Percentiles rank a stretch among this genome's conserved stretches.
These are phyloP conservation scores for Eimeria acervulina DNA, from an alignment of 169 alveolate genomes.

Conservation along the genomic window DNA sequence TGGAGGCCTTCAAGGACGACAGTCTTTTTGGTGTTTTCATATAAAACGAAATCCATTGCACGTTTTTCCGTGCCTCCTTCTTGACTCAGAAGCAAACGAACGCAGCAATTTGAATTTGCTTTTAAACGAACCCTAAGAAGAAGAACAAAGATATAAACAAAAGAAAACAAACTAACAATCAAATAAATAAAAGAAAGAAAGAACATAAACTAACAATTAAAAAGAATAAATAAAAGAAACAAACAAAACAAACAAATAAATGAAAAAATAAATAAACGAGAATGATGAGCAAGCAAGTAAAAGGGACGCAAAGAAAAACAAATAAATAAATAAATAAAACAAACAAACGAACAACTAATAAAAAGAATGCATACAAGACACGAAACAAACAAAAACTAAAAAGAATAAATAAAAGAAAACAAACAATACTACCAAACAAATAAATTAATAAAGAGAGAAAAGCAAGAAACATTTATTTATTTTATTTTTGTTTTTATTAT, in stretches of 20 bases:
- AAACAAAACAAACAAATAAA: not conserved
- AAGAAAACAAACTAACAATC: too few relatives aligned
- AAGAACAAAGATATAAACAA: too few relatives aligned
- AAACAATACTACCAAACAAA: not conserved
- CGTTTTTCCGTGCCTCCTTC: not conserved
- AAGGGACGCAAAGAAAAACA: not conserved
- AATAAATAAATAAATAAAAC: not conserved
- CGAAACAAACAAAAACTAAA: not conserved
- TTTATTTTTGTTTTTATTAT: too few relatives aligned
- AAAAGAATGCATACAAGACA: not conserved
- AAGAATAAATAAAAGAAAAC: not conserved
- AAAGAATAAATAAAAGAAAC: too few relatives aligned
- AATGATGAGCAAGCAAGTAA: too few relatives aligned
- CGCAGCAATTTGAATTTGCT: not conserved
- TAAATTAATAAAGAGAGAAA: not conserved
- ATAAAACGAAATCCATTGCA: not conserved
- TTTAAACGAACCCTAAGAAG: not conserved
- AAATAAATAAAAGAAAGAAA: too few relatives aligned
- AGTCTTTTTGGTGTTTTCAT: not conserved
- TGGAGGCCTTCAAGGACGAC: not conserved
- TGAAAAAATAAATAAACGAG: too few relatives aligned
- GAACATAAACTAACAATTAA: too few relatives aligned
- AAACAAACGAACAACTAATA: too few relatives aligned
- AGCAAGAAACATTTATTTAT: too few relatives aligned
- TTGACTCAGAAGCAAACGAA: not conserved